phyloP scores from a whole-genome alignment of 768 basidiomycete species.

The Boletus eberwhitei region DNA sequence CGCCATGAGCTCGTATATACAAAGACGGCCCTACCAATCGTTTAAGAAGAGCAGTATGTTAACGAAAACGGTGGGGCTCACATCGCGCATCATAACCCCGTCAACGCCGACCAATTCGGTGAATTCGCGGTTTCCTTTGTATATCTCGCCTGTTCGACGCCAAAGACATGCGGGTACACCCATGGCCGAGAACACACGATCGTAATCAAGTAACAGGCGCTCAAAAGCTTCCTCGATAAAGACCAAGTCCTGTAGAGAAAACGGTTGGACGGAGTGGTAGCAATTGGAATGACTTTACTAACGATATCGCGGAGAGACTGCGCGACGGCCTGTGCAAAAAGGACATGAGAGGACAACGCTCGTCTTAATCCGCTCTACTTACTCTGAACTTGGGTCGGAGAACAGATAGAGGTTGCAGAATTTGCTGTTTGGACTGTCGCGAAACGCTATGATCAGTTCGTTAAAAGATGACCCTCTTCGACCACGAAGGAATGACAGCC shows the following conservation, averaged over 20 bases:
- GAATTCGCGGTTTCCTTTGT: slow-evolving; percentile 97
- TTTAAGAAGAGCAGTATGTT: neutral
- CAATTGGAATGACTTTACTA: slow-evolving; percentile 14
- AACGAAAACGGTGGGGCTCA: slow-evolving; percentile 33
- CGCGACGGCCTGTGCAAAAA: slow-evolving; percentile 57
- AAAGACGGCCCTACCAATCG: slow-evolving; percentile 67
- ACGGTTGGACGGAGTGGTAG: neutral
- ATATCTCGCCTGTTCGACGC: slow-evolving; percentile 96
- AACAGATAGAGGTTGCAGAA: slow-evolving; percentile 83
- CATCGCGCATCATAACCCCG: slow-evolving; percentile 84
- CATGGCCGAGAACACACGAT: slow-evolving; percentile 92
- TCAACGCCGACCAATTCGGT: slow-evolving; percentile 87
- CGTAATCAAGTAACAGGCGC: slow-evolving; percentile 90
- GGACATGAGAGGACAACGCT: neutral
- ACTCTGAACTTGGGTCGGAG: slow-evolving; percentile 84
- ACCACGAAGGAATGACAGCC: slow-evolving; percentile 12
- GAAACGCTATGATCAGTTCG: slow-evolving; percentile 56
- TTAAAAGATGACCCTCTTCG: neutral
- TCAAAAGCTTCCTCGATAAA: slow-evolving; percentile 99
- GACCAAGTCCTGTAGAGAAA: slow-evolving; percentile 68
- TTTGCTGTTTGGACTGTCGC: slow-evolving; percentile 87
- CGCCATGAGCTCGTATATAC: slow-evolving; percentile 98
- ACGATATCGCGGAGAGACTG: slow-evolving; percentile 83
- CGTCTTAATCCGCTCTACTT: slow-evolving; percentile 20
- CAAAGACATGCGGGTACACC: slow-evolving; percentile 96